These are phyloP conservation scores for Phaeosphaeria sp. DNA, from an alignment of 2,329 filamentous ascomycete species.

Conservation along the genomic window DNA sequence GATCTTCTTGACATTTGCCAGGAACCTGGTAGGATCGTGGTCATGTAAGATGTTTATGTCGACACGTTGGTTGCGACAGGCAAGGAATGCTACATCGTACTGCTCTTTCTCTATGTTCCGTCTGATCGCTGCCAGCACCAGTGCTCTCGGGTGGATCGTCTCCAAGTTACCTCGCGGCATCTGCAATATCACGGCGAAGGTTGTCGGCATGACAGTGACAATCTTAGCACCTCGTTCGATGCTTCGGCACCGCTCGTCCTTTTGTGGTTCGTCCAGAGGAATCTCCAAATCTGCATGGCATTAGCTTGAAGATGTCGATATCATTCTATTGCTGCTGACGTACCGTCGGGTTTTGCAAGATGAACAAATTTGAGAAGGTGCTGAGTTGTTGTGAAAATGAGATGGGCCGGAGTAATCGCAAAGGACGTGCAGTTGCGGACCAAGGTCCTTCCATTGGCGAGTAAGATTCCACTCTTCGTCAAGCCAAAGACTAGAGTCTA, in stretches of 20 bases:
- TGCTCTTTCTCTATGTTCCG: slow-evolving; percentile 79
- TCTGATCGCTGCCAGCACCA: slow-evolving; percentile 90
- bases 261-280: slow-evolving; percentile 86
- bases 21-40: slow-evolving; percentile 85
- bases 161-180: slow-evolving; percentile 97
- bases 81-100: slow-evolving; percentile 83
- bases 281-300: slow-evolving; percentile 73
- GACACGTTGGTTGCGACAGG: slow-evolving; percentile 90
- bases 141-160: slow-evolving; percentile 89
- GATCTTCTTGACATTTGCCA: slow-evolving; percentile 76
- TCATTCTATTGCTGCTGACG: slow-evolving; percentile 15
- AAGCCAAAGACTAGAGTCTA: slow-evolving; percentile 67
- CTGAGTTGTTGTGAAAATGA: slow-evolving; percentile 91
- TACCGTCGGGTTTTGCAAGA: slow-evolving; percentile 70
- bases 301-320: slow-evolving; percentile 4
- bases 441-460: slow-evolving; percentile 75
- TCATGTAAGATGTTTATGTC: slow-evolving; percentile 99
- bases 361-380: slow-evolving; percentile 96
- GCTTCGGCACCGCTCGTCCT: slow-evolving; percentile 88
- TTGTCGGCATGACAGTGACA: slow-evolving; percentile 87
- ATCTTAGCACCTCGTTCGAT: slow-evolving; percentile 89
- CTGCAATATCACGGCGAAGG: slow-evolving; percentile 85
- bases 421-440: slow-evolving; percentile 94
- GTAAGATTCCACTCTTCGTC: slow-evolving; percentile 78
- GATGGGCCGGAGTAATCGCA: slow-evolving; percentile 77